phyloP scores from a whole-genome alignment of 1,284 basidiomycete species.

The Moesziomyces parantarcticus region DNA sequence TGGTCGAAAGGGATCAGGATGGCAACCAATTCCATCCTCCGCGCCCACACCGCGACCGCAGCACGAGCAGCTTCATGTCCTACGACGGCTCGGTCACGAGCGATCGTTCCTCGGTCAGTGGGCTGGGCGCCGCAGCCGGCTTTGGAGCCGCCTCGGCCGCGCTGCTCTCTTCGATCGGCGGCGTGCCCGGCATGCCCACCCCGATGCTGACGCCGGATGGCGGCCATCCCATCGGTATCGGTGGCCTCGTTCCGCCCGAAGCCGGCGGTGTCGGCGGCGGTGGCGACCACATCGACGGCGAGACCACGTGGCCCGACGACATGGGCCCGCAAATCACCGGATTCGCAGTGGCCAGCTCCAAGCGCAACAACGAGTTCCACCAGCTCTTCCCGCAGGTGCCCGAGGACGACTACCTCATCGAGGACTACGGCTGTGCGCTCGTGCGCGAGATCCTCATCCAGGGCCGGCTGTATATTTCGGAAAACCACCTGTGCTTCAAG shows the following conservation, averaged over 20 bases:
- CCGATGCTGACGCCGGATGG: slow-evolving; percentile 48
- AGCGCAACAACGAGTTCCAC: slow-evolving; percentile 95
- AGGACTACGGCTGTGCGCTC: slow-evolving; percentile 98
- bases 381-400: slow-evolving; percentile 85
- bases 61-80: slow-evolving; percentile 38
- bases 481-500: slow-evolving; percentile 97
- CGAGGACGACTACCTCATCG: slow-evolving; percentile 97
- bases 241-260: slow-evolving; percentile 30
- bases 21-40: slow-evolving; percentile 21
- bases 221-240: slow-evolving; percentile 20
- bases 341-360: slow-evolving; percentile 95
- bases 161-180: slow-evolving; percentile 47
- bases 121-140: slow-evolving; percentile 57
- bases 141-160: slow-evolving; percentile 52
- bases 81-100: slow-evolving; percentile 48
- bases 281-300: slow-evolving; percentile 48
- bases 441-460: slow-evolving; percentile 97
- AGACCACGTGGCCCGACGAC: slow-evolving; percentile 45
- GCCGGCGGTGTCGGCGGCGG: slow-evolving; percentile 34
- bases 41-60: slow-evolving; percentile 34
- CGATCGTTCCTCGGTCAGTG: slow-evolving; percentile 45
- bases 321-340: slow-evolving; percentile 71
- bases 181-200: slow-evolving; percentile 35
- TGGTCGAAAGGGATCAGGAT: slow-evolving; percentile 44
- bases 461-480: slow-evolving; percentile 94